phyloP scores from a whole-genome alignment of 768 basidiomycete genomes.

The Suillus clintonianus region DNA sequence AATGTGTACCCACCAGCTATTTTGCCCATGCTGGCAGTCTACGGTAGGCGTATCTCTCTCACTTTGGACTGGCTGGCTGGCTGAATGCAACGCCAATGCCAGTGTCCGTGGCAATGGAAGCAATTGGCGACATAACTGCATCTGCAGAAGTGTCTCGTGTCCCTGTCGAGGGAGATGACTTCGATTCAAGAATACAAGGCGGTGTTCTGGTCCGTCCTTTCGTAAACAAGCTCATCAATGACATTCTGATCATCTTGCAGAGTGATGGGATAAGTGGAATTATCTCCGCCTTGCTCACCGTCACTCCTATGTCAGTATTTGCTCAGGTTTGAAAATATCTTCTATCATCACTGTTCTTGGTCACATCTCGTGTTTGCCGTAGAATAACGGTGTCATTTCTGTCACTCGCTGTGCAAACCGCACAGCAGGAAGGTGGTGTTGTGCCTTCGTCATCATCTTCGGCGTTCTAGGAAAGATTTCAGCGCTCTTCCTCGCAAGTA shows the following conservation, averaged over 20 bases:
- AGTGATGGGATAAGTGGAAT: constrained; percentile 76
- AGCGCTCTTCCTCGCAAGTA: constrained; percentile 79
- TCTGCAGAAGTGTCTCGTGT: constrained; percentile 80
- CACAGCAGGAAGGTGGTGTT: constrained; percentile 77
- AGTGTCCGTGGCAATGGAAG: constrained; percentile 81
- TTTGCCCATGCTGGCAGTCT: constrained; percentile 62
- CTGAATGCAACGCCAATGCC: background rate
- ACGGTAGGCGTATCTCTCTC: constrained; percentile 42
- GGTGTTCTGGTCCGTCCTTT: constrained; percentile 60
- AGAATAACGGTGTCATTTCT: constrained; percentile 83
- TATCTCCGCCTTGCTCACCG: constrained; percentile 68
- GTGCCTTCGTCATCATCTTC: constrained; percentile 76
- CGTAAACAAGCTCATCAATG: background rate
- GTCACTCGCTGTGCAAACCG: constrained; percentile 86
- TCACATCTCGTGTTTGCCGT: background rate
- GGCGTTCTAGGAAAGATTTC: constrained; percentile 82
- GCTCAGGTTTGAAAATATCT: constrained; percentile 47
- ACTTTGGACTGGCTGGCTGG: constrained; percentile 27
- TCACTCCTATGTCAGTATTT: constrained; percentile 78
- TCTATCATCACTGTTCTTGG: background rate
- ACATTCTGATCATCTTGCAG: constrained; percentile 25
- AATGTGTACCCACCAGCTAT: constrained; percentile 72
- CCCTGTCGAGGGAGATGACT: constrained; percentile 71
- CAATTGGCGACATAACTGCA: constrained; percentile 83
- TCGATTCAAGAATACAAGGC: constrained; percentile 82